These are phyloP conservation scores for Neltuma alba DNA, from an alignment of 306 rosid genomes.

Conservation along the genomic window DNA sequence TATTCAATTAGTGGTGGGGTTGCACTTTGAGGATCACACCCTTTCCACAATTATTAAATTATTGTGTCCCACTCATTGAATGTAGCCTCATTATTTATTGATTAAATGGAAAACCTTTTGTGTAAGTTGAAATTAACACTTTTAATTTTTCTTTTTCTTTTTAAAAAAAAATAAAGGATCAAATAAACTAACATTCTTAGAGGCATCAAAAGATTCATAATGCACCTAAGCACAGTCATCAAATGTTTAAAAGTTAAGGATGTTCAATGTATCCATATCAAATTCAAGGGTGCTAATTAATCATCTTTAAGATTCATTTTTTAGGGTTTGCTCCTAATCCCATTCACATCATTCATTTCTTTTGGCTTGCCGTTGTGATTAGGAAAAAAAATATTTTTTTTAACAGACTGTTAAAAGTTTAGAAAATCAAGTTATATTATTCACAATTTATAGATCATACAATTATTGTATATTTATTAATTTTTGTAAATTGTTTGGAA, in stretches of 20 bases:
- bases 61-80: background rate
- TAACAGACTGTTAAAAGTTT: too few species aligned
- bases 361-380: background rate
- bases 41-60: background rate
- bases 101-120: background rate
- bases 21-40: background rate
- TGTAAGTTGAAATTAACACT: background rate
- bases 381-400: too few species aligned
- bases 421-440: background rate
- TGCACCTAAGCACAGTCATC: background rate
- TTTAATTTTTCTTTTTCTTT: background rate
- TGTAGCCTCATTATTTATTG: background rate
- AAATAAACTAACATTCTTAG: background rate
- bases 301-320: background rate
- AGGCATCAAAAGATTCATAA: background rate
- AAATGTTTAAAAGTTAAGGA: background rate
- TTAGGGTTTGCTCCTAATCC: background rate
- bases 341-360: background rate
- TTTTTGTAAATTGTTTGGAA: background rate
- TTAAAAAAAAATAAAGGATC: too few species aligned
- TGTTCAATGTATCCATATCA: background rate
- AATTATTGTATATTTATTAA: background rate
- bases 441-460: background rate
- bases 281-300: background rate
- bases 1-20: conserved; percentile 9